These are phyloP conservation scores for Furculomyces boomerangus DNA, from an alignment of 371 early-diverging fungal genomes.

Conservation along the genomic window DNA sequence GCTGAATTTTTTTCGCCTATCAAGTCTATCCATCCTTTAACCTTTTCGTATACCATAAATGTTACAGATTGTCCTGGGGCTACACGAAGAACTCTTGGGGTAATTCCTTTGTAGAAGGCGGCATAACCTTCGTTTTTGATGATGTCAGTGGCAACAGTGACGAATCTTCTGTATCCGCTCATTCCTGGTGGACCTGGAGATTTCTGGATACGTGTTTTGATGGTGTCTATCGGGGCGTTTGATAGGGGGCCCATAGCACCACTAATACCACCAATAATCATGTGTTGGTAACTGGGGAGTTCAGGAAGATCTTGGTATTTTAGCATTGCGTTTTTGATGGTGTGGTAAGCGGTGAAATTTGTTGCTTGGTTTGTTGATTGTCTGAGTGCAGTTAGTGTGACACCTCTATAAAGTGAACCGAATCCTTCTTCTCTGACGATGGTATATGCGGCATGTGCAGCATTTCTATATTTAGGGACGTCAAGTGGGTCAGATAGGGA, in stretches of 20 bases:
- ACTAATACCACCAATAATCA: slow-evolving; percentile 79
- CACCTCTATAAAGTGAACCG: slow-evolving; percentile 86
- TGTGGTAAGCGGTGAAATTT: slow-evolving; percentile 94
- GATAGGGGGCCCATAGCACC: slow-evolving; percentile 94
- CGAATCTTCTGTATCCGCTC: slow-evolving; percentile 66
- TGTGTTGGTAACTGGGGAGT: slow-evolving; percentile 82
- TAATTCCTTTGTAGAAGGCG: slow-evolving; percentile 92
- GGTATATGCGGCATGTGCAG: slow-evolving; percentile 78
- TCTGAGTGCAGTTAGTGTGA: slow-evolving; percentile 80
- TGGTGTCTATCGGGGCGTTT: slow-evolving; percentile 95
- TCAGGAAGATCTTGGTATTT: slow-evolving; percentile 55
- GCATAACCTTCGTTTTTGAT: slow-evolving; percentile 75
- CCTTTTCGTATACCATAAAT: slow-evolving; percentile 74
- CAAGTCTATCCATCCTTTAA: slow-evolving; percentile 42
- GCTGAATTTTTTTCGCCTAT: slow-evolving; percentile 7
- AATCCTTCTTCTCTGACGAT: slow-evolving; percentile 86
- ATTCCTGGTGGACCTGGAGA: slow-evolving; percentile 42
- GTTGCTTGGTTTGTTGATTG: slow-evolving; percentile 97
- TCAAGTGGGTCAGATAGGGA: slow-evolving; percentile 93
- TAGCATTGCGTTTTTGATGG: slow-evolving; percentile 49
- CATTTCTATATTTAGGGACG: slow-evolving; percentile 90
- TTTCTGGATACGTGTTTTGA: slow-evolving; percentile 94
- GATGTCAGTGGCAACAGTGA: slow-evolving; percentile 44
- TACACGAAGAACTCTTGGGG: slow-evolving; percentile 81
- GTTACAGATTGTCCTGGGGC: slow-evolving; percentile 77